Evolutionary conservation across 805 yeast genomes (phyloP).

Genomic region (Monosporozyma aerobia): DNA sequence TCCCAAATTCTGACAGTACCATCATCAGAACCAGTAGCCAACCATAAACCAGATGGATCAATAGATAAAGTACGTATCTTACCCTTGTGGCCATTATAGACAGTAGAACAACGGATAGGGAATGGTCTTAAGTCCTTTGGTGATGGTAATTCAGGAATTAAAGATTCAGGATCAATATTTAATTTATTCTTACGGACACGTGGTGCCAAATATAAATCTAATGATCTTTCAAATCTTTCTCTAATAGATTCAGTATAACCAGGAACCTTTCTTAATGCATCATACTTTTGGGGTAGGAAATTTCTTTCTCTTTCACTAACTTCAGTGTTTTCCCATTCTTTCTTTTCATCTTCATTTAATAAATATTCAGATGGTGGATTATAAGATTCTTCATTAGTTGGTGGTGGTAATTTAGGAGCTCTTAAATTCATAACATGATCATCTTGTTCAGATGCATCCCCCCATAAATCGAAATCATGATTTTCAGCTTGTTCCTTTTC

Average conservation of each 20-base stretch:
- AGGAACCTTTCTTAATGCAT: conserved; percentile 82
- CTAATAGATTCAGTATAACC: conserved; percentile 80
- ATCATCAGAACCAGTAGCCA: conserved; percentile 97
- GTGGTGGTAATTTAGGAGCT: conserved; percentile 94
- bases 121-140: conserved; percentile 95
- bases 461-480: conserved; percentile 76
- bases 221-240: conserved; percentile 87
- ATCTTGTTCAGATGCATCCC: conserved; percentile 44
- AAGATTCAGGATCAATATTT: conserved; percentile 90
- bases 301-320: conserved; percentile 72
- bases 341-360: conserved; percentile 65
- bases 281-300: conserved; percentile 73
- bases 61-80: conserved; percentile 73
- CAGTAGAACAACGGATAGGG: conserved; percentile 83
- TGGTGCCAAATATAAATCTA: conserved; percentile 92
- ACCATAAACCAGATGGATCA: conserved; percentile 86
- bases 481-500: conserved; percentile 45
- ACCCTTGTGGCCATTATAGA: conserved; percentile 74
- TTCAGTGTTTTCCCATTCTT: conserved; percentile 59
- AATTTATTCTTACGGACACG: conserved; percentile 85
- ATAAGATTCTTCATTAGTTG: conserved; percentile 91
- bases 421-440: conserved; percentile 87
- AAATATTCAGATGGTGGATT: conserved; percentile 97
- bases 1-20: conserved; percentile 97
- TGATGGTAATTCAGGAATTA: conserved; percentile 92